These are phyloP conservation scores for Daedaleopsis nitida DNA, from an alignment of 768 basidiomycete genomes.

Conservation along the genomic window DNA sequence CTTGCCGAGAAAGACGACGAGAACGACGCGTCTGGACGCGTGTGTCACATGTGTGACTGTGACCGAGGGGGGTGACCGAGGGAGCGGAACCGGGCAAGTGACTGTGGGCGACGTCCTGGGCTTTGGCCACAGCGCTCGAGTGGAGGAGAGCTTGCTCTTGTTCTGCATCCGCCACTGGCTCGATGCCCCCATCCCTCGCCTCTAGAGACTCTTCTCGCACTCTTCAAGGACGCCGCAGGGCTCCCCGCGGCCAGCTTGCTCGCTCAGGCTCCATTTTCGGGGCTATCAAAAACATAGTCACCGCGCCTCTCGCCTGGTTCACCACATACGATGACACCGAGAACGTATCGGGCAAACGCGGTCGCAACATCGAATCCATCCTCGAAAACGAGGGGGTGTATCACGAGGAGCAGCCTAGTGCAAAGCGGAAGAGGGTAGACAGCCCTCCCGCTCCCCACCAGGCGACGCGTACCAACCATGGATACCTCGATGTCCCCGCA, in stretches of 20 bases:
- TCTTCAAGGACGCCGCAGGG: slow-evolving; percentile 14
- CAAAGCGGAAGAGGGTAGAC: slow-evolving; percentile 35
- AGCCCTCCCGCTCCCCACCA: slow-evolving; percentile 20
- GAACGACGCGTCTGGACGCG: slow-evolving; percentile 18
- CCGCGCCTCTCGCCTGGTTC: slow-evolving; percentile 37
- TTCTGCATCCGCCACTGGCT: slow-evolving; percentile 13
- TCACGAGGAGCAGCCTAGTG: slow-evolving; percentile 23
- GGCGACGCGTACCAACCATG: slow-evolving; percentile 19
- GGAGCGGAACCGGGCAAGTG: slow-evolving; percentile 3
- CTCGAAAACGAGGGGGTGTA: slow-evolving; percentile 22
- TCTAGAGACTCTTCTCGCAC: slow-evolving; percentile 16
- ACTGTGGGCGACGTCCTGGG: neutral
- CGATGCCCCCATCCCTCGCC: slow-evolving; percentile 16
- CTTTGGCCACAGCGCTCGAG: slow-evolving; percentile 15
- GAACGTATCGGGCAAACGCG: slow-evolving; percentile 36
- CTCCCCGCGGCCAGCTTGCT: slow-evolving; percentile 20
- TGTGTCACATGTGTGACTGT: slow-evolving; percentile 15
- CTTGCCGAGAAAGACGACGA: slow-evolving; percentile 1
- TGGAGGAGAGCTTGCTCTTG: slow-evolving; percentile 14
- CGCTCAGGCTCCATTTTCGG: slow-evolving; percentile 35
- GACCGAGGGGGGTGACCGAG: slow-evolving; percentile 18
- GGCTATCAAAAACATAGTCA: slow-evolving; percentile 36
- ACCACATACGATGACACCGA: slow-evolving; percentile 28
- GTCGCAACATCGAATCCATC: slow-evolving; percentile 20
- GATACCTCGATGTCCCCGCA: slow-evolving; percentile 35